Percentiles rank a stretch among this genome's conserved stretches.
Evolutionary conservation across 1,284 basidiomycete genomes (phyloP).

Genomic region (Boletus smithii): DNA sequence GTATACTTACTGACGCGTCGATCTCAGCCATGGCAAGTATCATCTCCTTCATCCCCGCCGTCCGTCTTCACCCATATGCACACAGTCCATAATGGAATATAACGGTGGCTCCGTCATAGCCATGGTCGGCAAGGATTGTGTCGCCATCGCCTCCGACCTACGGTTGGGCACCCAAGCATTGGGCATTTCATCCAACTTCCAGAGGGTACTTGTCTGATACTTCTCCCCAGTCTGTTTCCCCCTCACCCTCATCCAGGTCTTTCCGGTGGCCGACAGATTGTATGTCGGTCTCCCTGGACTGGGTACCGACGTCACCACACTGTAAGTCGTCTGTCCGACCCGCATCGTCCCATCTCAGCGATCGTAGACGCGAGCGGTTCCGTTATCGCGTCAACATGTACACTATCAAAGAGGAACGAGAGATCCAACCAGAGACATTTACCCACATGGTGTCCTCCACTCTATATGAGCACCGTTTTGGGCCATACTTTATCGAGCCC

Average conservation of each 20-base stretch:
- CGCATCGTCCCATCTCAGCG: slow-evolving; percentile 10
- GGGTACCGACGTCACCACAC: slow-evolving; percentile 88
- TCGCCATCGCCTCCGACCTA: slow-evolving; percentile 96
- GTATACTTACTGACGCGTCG: slow-evolving; percentile 24
- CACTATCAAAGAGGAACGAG: slow-evolving; percentile 98
- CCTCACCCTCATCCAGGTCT: slow-evolving; percentile 58
- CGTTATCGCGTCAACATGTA: slow-evolving; percentile 98
- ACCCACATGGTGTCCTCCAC: slow-evolving; percentile 95
- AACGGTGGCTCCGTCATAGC: slow-evolving; percentile 98
- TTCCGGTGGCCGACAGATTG: slow-evolving; percentile 90
- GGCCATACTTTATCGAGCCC: slow-evolving; percentile 96
- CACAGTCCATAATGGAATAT: slow-evolving; percentile 78
- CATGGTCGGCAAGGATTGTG: slow-evolving; percentile 99
- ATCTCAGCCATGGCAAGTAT: slow-evolving; percentile 29
- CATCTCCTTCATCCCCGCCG: neutral
- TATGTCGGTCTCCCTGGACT: slow-evolving; percentile 93
- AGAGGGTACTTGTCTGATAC: slow-evolving; percentile 63
- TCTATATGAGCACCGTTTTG: slow-evolving; percentile 96
- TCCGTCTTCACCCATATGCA: slow-evolving; percentile 9
- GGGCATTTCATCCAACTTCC: slow-evolving; percentile 89
- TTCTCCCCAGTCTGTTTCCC: slow-evolving; percentile 2
- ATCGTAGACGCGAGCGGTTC: slow-evolving; percentile 75
- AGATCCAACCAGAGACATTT: slow-evolving; percentile 96
- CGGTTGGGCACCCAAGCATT: slow-evolving; percentile 89
- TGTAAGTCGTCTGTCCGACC: slow-evolving; percentile 51